Base-by-base conservation (phyloP, 1,139 yeast species). In the Yamadazyma siamensis region DNA sequence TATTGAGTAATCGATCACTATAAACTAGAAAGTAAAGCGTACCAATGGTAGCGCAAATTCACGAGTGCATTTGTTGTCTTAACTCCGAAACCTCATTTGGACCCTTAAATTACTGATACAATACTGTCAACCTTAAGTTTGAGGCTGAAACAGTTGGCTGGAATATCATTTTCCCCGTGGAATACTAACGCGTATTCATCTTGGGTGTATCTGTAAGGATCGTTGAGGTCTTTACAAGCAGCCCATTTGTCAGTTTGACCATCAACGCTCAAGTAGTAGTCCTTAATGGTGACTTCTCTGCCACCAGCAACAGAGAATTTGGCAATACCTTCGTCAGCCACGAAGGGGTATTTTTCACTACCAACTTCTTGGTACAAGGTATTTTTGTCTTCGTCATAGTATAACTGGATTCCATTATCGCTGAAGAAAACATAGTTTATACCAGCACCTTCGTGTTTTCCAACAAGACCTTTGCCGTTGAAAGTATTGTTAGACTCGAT, bases 401-500 rank as follows among this genome's bases (percentile, higher is more conserved):
- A 8, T 12, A 44, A 40, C 5, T 22, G 27, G 22, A 27, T 41
- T 20, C 46, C 34, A 16, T 33, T 35, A 12, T 28, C 40, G 16
- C 61, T 59, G 11, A 71, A 43, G 49, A 68, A 63, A 29, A 64
- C 47, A 49, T 68, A 73, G 56, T 68, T 61, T 44, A 72, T 53
- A 37, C 71, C 81, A 28, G 81, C 80, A 49, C 81, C 81, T 52
- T 70, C 77, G 47, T 73, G 80, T 26, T 41, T 40, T 18, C 60
- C 43, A 26, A 49, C 37, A 27, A 71, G 41, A 26, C 61, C 65
- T 21, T 49, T 33, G 15, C 59, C 61, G 41, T 48, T 40, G 29
- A 54, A 11, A 6, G 8, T 11, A 15, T 30, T 26, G 13, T 12
- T 3, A 12, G 33, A 30, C 13, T 30, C 33, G 15, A 26, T 26